Evolutionary conservation across 1,139 yeast genomes (phyloP), one percentile per base, ranked within the genome.

Genomic region (Nakaseomyces bracarensis): DNA sequence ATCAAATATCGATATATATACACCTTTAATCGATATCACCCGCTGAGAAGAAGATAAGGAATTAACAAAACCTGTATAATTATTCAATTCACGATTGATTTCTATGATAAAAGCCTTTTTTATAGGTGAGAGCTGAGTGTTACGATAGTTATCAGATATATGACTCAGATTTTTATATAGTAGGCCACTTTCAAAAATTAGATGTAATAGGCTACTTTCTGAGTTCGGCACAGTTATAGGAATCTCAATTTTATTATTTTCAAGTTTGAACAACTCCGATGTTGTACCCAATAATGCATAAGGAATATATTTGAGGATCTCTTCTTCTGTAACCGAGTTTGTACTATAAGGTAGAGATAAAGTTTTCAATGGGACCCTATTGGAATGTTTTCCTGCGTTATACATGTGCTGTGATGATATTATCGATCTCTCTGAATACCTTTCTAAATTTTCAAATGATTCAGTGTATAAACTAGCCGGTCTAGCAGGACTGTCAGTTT

Each of bases 261-360:
- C 60, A 5, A 82, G 73, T 1, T 75, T 70, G 40, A 86, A 73
- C 34, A 77, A 53, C 33, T 71, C 72, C 1, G 95, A 79, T 37
- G 83, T 82, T 6, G 84, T 71, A 0, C 95, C 96, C 19, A 81
- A 70, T 25, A 89, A 63, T 0, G 85, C 74, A 57, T 74, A 87
- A 3, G 82, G 75, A 4, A 85, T 63, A 49, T 74, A 80, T 11
- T 69, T 67, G 40, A 83, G 53, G 3, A 86, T 69, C 3, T 67
- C 71, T 7, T 63, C 63, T 47, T 82, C 87, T 2, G 69, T 44
- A 2, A 66, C 42, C 29, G 59, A 59, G 14, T 53, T 53, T 14
- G 49, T 43, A 43, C 51, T 58, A 39, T 53, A 57, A 3, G 64
- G 55, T 16, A 55, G 60, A 2, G 57, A 45, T 25, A 65, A 46